A percentile compares a stretch with the other conserved stretches of the same genome.
These are phyloP conservation scores for Torrubiella hemipterigena DNA, from an alignment of 2,329 filamentous ascomycete genomes.

Conservation along the genomic window DNA sequence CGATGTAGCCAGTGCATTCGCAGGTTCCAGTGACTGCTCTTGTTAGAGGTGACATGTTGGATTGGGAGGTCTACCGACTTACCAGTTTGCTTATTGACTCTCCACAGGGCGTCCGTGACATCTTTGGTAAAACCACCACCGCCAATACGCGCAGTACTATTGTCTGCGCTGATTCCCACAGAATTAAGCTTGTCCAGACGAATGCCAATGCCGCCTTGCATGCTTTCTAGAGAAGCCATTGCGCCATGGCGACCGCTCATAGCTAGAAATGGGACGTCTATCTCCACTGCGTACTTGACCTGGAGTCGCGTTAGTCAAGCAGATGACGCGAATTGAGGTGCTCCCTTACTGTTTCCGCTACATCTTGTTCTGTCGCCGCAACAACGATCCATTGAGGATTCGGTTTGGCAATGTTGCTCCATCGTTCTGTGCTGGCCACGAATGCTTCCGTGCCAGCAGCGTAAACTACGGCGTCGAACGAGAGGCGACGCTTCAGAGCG, in stretches of 20 bases:
- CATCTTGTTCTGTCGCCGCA: neutral
- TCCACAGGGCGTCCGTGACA: constrained; percentile 36
- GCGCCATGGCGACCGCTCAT: constrained; percentile 40
- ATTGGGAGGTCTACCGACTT: constrained; percentile 1
- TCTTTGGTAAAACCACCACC: constrained; percentile 34
- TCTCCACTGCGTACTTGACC: constrained; percentile 31
- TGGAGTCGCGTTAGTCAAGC: constrained; percentile 2
- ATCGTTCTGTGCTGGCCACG: neutral
- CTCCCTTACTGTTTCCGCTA: neutral
- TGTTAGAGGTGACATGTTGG: constrained; percentile 11
- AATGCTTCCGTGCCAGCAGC: neutral
- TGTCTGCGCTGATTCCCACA: constrained; percentile 27
- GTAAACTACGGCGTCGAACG: neutral
- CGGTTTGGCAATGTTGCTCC: neutral
- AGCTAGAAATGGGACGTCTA: constrained; percentile 36
- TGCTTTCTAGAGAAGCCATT: constrained; percentile 32
- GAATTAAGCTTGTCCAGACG: constrained; percentile 29
- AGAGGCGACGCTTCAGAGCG: neutral
- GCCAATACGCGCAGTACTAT: constrained; percentile 31
- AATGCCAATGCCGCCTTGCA: constrained; percentile 39
- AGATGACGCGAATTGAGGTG: neutral
- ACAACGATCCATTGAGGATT: neutral
- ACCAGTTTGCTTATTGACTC: constrained; percentile 36
- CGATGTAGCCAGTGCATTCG: constrained; percentile 36
- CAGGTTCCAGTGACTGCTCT: constrained; percentile 38